Evolutionary conservation across 257 asterid genomes (phyloP).

Genomic region (Prunella vulgaris): DNA sequence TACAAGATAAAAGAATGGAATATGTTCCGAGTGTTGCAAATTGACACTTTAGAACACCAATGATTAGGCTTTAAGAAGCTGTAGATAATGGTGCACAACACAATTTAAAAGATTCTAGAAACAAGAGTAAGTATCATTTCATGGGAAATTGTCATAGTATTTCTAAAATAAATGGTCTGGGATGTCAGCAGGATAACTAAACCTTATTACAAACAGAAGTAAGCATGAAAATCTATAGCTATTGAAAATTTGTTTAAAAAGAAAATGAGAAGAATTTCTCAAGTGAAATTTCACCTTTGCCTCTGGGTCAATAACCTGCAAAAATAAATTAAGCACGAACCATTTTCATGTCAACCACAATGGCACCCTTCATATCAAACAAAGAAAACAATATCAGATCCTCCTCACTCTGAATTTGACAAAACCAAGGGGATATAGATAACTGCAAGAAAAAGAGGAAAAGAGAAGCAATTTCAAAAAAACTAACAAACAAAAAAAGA

Average conservation of each 20-base stretch:
- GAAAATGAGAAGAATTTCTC: too few relatives aligned
- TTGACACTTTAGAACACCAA: too few relatives aligned
- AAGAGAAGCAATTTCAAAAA: too few relatives aligned
- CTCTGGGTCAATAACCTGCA: not conserved
- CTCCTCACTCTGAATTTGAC: too few relatives aligned
- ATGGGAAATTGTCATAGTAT: not conserved
- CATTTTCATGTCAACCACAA: not conserved
- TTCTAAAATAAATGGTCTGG: not conserved
- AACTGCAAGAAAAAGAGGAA: too few relatives aligned
- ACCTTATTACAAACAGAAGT: not conserved
- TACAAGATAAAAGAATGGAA: too few relatives aligned
- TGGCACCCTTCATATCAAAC: too few relatives aligned
- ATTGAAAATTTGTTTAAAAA: too few relatives aligned
- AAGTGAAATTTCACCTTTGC: not conserved
- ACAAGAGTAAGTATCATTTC: not conserved
- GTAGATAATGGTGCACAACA: not conserved
- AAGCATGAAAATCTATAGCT: not conserved
- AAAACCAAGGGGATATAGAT: too few relatives aligned
- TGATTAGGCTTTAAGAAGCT: too few relatives aligned
- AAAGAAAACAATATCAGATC: too few relatives aligned
- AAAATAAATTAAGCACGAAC: not conserved
- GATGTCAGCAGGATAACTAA: not conserved
- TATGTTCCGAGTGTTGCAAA: conserved; percentile 41
- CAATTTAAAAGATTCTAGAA: not conserved
- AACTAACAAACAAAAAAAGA: too few relatives aligned